Percentiles rank a stretch among this genome's conserved stretches.
These are phyloP conservation scores for Trichomonas vaginalis DNA, from an alignment of 208 protist species.

Conservation along the genomic window DNA sequence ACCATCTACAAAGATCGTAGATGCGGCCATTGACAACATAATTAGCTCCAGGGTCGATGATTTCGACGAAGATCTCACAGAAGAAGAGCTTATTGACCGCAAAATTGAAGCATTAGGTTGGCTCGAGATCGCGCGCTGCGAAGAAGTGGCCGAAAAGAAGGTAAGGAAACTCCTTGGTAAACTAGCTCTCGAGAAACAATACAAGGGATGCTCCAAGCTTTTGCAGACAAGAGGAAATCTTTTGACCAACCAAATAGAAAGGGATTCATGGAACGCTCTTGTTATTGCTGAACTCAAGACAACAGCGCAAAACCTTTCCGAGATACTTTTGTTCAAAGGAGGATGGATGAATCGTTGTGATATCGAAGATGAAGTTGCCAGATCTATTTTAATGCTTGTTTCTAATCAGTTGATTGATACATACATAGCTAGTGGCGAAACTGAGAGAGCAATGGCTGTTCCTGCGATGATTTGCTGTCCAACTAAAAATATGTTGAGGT, in stretches of 20 bases:
- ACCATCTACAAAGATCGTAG: not conserved
- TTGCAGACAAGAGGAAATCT: not conserved
- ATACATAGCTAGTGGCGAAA: not conserved
- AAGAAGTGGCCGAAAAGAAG: not conserved
- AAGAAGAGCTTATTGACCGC: not conserved
- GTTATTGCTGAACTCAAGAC: not conserved
- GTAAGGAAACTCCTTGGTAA: not conserved
- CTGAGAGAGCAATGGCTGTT: not conserved
- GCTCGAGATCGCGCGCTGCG: not conserved
- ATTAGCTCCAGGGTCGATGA: not conserved
- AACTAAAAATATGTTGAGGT: not conserved
- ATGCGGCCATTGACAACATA: not conserved
- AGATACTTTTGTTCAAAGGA: not conserved
- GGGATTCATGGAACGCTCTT: not conserved
- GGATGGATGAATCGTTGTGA: not conserved
- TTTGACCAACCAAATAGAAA: not conserved
- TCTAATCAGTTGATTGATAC: not conserved
- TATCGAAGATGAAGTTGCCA: not conserved
- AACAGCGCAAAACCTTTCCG: not conserved
- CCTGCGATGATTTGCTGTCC: not conserved
- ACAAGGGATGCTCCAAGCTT: not conserved
- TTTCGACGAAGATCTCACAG: not conserved
- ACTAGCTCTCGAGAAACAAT: not conserved
- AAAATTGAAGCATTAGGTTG: not conserved
- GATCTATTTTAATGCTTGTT: not conserved